These are phyloP conservation scores for Sporisorium reilianum DNA, from an alignment of 1,284 basidiomycete species.

Conservation along the genomic window DNA sequence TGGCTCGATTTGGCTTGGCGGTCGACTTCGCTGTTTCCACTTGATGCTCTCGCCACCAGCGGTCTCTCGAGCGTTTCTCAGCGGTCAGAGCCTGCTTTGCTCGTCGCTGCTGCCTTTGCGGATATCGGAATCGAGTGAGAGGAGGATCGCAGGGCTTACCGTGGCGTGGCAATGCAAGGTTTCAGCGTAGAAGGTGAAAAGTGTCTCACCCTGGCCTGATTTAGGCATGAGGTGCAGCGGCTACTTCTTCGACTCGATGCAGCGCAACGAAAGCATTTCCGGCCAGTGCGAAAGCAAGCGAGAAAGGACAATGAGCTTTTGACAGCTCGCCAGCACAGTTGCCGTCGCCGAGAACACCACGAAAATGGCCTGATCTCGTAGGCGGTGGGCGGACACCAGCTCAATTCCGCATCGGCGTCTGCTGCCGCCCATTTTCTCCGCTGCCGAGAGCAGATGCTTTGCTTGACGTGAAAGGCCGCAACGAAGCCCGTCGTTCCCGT, in stretches of 20 bases:
- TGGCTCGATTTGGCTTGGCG: too few relatives aligned
- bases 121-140: too few relatives aligned
- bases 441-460: neutral
- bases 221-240: slow-evolving; percentile 10
- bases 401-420: neutral
- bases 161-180: too few relatives aligned
- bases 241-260: neutral
- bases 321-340: neutral
- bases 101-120: too few relatives aligned
- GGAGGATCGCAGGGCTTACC: too few relatives aligned
- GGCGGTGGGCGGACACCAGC: neutral
- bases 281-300: too few relatives aligned
- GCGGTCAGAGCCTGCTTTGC: too few relatives aligned
- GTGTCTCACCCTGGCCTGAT: neutral
- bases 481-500: neutral
- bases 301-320: too few relatives aligned
- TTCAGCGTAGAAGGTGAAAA: slow-evolving; percentile 2
- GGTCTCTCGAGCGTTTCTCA: too few relatives aligned
- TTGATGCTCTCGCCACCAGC: too few relatives aligned
- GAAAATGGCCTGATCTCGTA: neutral
- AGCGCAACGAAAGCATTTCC: neutral
- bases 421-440: neutral
- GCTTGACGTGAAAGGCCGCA: neutral
- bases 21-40: too few relatives aligned
- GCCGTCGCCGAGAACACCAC: neutral